Percentiles rank a stretch among this genome's conserved stretches.
These are phyloP conservation scores for Hypoxylon sp. DNA, from an alignment of 2,329 filamentous ascomycete species.

Conservation along the genomic window DNA sequence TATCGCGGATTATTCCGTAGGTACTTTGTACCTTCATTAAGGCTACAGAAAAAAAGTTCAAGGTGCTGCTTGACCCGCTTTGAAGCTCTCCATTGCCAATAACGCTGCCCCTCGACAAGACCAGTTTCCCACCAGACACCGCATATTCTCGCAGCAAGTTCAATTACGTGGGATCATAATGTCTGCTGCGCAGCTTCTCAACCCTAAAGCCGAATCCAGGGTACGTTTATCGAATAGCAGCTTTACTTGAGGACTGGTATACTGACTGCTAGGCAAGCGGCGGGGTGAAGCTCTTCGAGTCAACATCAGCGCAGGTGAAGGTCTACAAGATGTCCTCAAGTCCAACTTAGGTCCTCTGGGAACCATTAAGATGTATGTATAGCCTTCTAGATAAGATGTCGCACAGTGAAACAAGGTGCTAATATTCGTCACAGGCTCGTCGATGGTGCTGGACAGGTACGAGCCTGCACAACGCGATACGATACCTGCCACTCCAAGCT, in stretches of 20 bases:
- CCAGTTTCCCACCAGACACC: slow-evolving; percentile 20
- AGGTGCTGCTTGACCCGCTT: slow-evolving; percentile 37
- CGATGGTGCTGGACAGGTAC: slow-evolving; percentile 77
- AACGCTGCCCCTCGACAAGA: slow-evolving; percentile 18
- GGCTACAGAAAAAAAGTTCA: slow-evolving; percentile 44
- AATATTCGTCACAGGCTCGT: slow-evolving; percentile 66
- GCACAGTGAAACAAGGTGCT: slow-evolving; percentile 38
- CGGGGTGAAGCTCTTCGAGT: slow-evolving; percentile 96
- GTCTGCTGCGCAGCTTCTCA: slow-evolving; percentile 98
- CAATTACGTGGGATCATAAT: slow-evolving; percentile 62
- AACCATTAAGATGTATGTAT: slow-evolving; percentile 90
- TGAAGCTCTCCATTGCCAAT: slow-evolving; percentile 37
- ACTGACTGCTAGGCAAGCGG: slow-evolving; percentile 72
- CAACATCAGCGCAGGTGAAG: slow-evolving; percentile 97
- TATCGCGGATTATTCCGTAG: neutral
- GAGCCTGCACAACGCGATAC: slow-evolving; percentile 44
- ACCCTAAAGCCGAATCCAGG: slow-evolving; percentile 98
- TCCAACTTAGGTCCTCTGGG: slow-evolving; percentile 95
- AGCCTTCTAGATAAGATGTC: slow-evolving; percentile 16
- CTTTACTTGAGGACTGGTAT: slow-evolving; percentile 45
- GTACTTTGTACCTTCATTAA: slow-evolving; percentile 14
- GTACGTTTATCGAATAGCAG: slow-evolving; percentile 65
- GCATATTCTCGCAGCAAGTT: neutral
- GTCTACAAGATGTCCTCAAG: slow-evolving; percentile 92
- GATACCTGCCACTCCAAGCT: slow-evolving; percentile 31